Percentiles rank a stretch among this genome's conserved stretches.
Conservation (phyloP, 2,329 filamentous ascomycete species). For the Talaromyces sp. region DNA sequence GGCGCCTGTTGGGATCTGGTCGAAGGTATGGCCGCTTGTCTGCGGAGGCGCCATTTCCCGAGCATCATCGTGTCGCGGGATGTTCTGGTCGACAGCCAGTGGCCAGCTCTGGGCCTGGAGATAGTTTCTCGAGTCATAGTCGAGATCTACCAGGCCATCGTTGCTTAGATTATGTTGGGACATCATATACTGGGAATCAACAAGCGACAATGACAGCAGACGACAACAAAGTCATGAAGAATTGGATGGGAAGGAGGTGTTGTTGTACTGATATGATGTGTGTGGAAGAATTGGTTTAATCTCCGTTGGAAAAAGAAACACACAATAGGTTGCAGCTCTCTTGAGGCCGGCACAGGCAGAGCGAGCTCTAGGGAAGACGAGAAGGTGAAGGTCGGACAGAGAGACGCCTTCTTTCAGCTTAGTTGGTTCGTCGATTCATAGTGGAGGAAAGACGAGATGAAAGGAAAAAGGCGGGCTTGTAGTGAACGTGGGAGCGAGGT, state of each 20-base stretch:
- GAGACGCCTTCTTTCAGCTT: neutral
- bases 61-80: slow-evolving; percentile 21
- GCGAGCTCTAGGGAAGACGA: neutral
- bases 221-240: slow-evolving; percentile 9
- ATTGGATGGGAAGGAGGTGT: neutral
- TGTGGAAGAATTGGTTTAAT: slow-evolving; percentile 19
- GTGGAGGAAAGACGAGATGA: slow-evolving; percentile 23
- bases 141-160: slow-evolving; percentile 47
- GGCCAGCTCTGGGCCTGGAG: slow-evolving; percentile 44
- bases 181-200: slow-evolving; percentile 29
- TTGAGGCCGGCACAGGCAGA: slow-evolving; percentile 3
- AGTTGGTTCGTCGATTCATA: neutral
- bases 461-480: slow-evolving; percentile 19
- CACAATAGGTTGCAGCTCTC: slow-evolving; percentile 6
- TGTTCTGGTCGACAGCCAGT: slow-evolving; percentile 41
- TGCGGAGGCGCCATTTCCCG: slow-evolving; percentile 45
- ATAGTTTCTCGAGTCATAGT: slow-evolving; percentile 49
- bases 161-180: slow-evolving; percentile 44
- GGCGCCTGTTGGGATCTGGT: slow-evolving; percentile 44
- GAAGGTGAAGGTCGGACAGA: neutral
- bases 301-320: neutral
- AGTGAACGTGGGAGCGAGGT: slow-evolving; percentile 24
- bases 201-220: slow-evolving; percentile 3
- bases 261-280: neutral
- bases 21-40: slow-evolving; percentile 42